phyloP scores from a whole-genome alignment of 352 stramenopile species.

The Heterotrichella gracilis region DNA sequence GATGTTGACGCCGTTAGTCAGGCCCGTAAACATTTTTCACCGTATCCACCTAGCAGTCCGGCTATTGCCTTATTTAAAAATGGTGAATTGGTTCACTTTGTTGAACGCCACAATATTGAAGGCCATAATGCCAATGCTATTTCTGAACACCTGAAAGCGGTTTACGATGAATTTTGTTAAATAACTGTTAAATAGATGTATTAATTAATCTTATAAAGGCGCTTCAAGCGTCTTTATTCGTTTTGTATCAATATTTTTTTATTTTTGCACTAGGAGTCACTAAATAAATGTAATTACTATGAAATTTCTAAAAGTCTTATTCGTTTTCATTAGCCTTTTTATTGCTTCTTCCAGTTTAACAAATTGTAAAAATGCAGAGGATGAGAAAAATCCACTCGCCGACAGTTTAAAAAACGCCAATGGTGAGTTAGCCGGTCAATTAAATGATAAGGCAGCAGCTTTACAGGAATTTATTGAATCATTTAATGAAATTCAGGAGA shows the following conservation, averaged over 20 bases:
- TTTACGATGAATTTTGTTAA: slow-evolving; percentile 10
- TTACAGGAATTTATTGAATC: not conserved
- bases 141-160: not conserved
- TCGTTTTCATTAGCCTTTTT: not conserved
- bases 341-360: not conserved
- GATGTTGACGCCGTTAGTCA: not conserved
- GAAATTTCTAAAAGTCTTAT: not conserved
- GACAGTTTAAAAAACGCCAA: not conserved
- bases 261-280: not conserved
- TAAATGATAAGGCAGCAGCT: not conserved
- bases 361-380: not conserved
- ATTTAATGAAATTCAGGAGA: slow-evolving; percentile 4
- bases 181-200: not conserved
- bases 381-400: not conserved
- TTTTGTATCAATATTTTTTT: not conserved
- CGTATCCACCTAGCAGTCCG: not conserved
- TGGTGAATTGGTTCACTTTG: slow-evolving; percentile 4
- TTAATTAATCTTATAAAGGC: not conserved
- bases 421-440: not conserved
- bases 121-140: not conserved
- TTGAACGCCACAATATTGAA: not conserved
- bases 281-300: not conserved
- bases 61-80: not conserved
- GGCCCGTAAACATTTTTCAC: not conserved
- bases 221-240: not conserved